Base-by-base conservation (phyloP, 1,284 basidiomycete species). In the Sanguinoderma infundibulare region DNA sequence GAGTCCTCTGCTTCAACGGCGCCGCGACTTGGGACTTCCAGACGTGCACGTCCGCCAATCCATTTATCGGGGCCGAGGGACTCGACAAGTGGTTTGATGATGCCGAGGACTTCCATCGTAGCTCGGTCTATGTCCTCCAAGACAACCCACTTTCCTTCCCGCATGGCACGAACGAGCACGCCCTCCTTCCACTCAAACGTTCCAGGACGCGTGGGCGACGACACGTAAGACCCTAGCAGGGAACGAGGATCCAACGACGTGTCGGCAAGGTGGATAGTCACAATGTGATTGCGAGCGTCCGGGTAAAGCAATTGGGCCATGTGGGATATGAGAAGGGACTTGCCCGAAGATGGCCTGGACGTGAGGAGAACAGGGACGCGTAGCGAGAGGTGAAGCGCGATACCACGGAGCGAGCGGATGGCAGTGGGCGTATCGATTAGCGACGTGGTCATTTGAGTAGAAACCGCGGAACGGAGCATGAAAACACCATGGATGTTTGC, bases 141-240 rank as follows among this genome's bases (percentile, higher is more conserved):
- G 2, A 99, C 88, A 2, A 99, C 82, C 97, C 98, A 99, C 72
- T 90, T 89, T 14, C 98, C 98, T 67, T 94, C 89, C 44, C 89
- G 85, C 80, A 99, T 91, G 0, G 97, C 93, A 50, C 93, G 91
- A 6, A 97, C 90, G 49, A 99, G 81, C 0, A 96, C 92, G 12
- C 98, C 98, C 68, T 99, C 96, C 73, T 93, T 93, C 92, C 96
- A 99, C 71, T 97, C 94, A 69, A 99, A 99, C 0, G 89, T 89
- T 10, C 98, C 98, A 0, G 95, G 91, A 40, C 87, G 85, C 1
- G 86, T 90, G 0, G 92, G 82, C 0, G 96, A 98, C 1, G 97
- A 98, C 3, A 95, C 82, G 64, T 98, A 98, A 2, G 95, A 97
- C 6, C 98, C 98, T 35, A 99, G 84, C 1, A 99, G 84, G 1